Evolutionary conservation across 2,329 filamentous ascomycete genomes (phyloP).

Genomic region (Lachnum nothofagi): DNA sequence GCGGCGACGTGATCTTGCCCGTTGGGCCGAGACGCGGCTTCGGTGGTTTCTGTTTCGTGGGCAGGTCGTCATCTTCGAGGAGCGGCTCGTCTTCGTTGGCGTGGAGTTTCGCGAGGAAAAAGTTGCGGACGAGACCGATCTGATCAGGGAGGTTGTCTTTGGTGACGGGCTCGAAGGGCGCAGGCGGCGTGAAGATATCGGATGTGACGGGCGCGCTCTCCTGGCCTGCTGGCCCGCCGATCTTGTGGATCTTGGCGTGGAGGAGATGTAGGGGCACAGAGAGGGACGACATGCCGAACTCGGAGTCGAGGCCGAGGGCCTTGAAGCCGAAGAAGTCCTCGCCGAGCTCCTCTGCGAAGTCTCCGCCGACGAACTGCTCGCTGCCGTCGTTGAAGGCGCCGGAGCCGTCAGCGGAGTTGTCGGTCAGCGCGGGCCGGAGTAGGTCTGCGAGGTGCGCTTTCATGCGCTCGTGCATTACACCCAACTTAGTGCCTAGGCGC

Average conservation of each 20-base stretch:
- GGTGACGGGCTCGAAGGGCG: constrained; percentile 71
- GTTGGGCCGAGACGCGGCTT: constrained; percentile 61
- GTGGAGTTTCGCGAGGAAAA: constrained; percentile 84
- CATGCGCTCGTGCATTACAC: constrained; percentile 88
- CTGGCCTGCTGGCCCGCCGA: constrained; percentile 30
- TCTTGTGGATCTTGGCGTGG: constrained; percentile 81
- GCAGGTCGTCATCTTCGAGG: constrained; percentile 90
- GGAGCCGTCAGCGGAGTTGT: constrained; percentile 76
- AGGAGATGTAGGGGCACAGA: constrained; percentile 91
- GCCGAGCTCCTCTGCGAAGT: constrained; percentile 95
- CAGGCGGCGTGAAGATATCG: constrained; percentile 55
- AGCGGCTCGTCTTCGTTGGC: constrained; percentile 77
- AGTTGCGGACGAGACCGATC: constrained; percentile 83
- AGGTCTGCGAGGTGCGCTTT: constrained; percentile 89
- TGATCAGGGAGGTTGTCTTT: constrained; percentile 71
- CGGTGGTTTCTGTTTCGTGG: constrained; percentile 73
- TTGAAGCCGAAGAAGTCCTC: constrained; percentile 99
- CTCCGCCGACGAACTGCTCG: constrained; percentile 92
- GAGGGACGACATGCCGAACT: constrained; percentile 81
- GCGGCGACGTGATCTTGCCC: constrained; percentile 79
- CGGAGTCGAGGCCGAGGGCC: constrained; percentile 83
- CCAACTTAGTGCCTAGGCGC: constrained; percentile 71
- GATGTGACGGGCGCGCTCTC: constrained; percentile 36
- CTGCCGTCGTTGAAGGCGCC: constrained; percentile 93
- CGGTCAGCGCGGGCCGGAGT: constrained; percentile 78